Evolutionary conservation across 768 basidiomycete species (phyloP).

Genomic region (Leccinum sublutescens): DNA sequence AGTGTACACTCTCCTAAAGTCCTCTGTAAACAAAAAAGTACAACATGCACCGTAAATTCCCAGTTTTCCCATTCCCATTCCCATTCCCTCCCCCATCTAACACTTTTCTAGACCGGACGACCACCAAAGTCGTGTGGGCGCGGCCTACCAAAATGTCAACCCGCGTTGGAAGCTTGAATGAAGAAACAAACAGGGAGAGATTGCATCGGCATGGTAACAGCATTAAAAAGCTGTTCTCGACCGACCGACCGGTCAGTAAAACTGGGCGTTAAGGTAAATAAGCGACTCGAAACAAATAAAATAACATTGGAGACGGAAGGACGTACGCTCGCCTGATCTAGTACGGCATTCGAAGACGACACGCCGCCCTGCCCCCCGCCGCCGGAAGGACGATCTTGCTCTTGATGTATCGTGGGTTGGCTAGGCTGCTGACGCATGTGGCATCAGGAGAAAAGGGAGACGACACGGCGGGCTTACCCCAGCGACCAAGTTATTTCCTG

Average conservation of each 20-base stretch:
- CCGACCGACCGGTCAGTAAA: slow-evolving; percentile 19
- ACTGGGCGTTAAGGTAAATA: slow-evolving; percentile 9
- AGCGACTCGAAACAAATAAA: background rate
- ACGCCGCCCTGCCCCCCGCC: slow-evolving; percentile 17
- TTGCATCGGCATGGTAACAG: slow-evolving; percentile 6
- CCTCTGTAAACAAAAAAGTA: background rate
- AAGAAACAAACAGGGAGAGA: background rate
- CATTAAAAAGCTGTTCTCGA: slow-evolving; percentile 2
- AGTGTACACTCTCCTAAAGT: background rate
- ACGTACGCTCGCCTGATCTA: slow-evolving; percentile 24
- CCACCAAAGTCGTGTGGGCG: background rate
- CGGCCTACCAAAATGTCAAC: background rate
- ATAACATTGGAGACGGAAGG: background rate
- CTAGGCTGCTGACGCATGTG: slow-evolving; percentile 17
- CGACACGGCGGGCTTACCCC: slow-evolving; percentile 21
- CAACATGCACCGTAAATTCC: background rate
- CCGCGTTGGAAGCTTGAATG: background rate
- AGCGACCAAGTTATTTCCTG: slow-evolving; percentile 19
- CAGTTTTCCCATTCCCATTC: background rate
- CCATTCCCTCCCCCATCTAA: background rate
- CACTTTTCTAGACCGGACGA: background rate
- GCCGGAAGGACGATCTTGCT: slow-evolving; percentile 22
- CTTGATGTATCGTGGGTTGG: slow-evolving; percentile 23
- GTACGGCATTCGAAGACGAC: slow-evolving; percentile 21
- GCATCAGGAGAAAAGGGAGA: background rate